Base-by-base conservation (phyloP, 192 early-diverging fungal species). In the Coemansia sp. region DNA sequence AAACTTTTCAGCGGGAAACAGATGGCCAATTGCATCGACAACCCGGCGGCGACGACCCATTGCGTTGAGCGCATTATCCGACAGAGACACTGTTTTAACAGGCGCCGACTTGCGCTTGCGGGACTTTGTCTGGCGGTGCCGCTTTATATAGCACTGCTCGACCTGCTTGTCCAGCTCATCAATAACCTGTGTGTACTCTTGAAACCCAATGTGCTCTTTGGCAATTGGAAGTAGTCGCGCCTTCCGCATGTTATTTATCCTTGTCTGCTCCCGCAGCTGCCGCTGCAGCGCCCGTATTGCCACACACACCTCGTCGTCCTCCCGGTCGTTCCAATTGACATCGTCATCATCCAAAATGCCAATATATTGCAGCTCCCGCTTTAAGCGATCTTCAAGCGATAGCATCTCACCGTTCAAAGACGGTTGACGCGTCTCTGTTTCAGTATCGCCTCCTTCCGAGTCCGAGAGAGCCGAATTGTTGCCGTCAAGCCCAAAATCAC, bases 101-200 rank as follows among this genome's bases (percentile, higher is more conserved):
- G 79, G 82, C 5, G 72, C 77, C 29, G 80, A 81, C 77, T 88
- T 89, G 60, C 86, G 86, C 74, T 90, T 90, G 75, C 88, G 87
- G 31, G 87, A 87, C 66, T 90, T 90, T 71, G 85, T 86, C 57
- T 77, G 82, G 27, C 87, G 80, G 80, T 93, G 91, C 56, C 94
- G 85, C 74, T 93, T 93, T 22, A 89, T 70, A 65, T 93, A 98
- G 67, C 87, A 86, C 68, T 89, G 86, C 68, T 95, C 94, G 17
- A 98, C 89, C 72, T 92, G 90, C 70, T 89, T 91, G 68, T 96
- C 93, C 29, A 94, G 80, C 54, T 91, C 90, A 58, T 95, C 94
- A 59, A 95, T 74, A 16, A 96, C 88, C 26, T 87, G 83, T 25
- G 85, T 88, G 80, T 93, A 98, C 76, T 98, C 91, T 64, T 96